A percentile compares a stretch with the other conserved stretches of the same genome.
Evolutionary conservation across 768 basidiomycete species (phyloP).

Genomic region (Tricholoma hemisulphureum): DNA sequence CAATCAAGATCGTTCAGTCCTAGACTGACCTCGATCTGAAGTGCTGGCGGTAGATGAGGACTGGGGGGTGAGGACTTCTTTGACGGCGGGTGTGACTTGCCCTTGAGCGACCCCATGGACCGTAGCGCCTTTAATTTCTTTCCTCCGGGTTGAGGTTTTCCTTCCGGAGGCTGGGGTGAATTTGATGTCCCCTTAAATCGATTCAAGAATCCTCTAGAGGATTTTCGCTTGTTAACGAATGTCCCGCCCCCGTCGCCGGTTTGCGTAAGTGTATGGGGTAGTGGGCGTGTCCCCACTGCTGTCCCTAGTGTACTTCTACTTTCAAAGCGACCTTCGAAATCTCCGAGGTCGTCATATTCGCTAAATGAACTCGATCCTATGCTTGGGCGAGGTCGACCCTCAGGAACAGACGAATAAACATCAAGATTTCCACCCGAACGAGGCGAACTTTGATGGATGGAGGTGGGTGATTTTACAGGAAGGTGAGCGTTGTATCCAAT

Average conservation of each 20-base stretch:
- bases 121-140: slow-evolving; percentile 71
- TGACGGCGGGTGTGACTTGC: slow-evolving; percentile 37
- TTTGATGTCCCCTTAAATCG: slow-evolving; percentile 52
- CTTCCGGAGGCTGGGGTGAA: slow-evolving; percentile 44
- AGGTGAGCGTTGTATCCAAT: slow-evolving; percentile 72
- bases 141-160: slow-evolving; percentile 35
- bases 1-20: slow-evolving; percentile 58
- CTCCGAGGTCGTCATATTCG: slow-evolving; percentile 84
- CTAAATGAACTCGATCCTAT: slow-evolving; percentile 72
- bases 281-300: slow-evolving; percentile 31
- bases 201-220: slow-evolving; percentile 67
- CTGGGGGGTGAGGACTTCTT: slow-evolving; percentile 43
- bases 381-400: slow-evolving; percentile 60
- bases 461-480: slow-evolving; percentile 18
- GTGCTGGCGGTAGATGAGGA: slow-evolving; percentile 53
- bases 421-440: slow-evolving; percentile 27
- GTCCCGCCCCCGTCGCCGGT: slow-evolving; percentile 35
- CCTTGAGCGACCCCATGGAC: slow-evolving; percentile 79
- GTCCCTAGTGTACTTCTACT: slow-evolving; percentile 74
- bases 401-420: slow-evolving; percentile 32
- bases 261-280: slow-evolving; percentile 20
- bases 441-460: slow-evolving; percentile 26
- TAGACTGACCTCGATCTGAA: slow-evolving; percentile 54
- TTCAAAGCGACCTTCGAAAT: slow-evolving; percentile 85
- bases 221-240: slow-evolving; percentile 47